These are phyloP conservation scores for Leccinum subtestaceum DNA, from an alignment of 768 basidiomycete genomes.

Conservation along the genomic window DNA sequence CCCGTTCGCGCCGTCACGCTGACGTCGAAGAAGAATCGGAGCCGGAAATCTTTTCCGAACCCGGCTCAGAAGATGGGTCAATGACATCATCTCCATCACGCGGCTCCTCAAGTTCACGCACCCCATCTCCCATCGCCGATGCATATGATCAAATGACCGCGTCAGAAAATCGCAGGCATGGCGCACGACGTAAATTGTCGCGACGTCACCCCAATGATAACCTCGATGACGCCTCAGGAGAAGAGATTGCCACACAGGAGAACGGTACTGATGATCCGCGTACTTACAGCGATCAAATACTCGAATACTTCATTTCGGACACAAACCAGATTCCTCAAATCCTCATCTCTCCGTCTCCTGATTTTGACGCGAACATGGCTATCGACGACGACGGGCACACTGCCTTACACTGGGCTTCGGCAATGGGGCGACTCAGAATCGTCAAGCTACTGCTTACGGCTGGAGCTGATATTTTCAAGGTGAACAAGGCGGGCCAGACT, in stretches of 20 bases:
- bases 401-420: slow-evolving; percentile 96
- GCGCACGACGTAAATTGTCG: slow-evolving; percentile 46
- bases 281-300: slow-evolving; percentile 90
- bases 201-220: slow-evolving; percentile 46
- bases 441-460: slow-evolving; percentile 92
- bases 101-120: slow-evolving; percentile 84
- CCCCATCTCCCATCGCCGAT: slow-evolving; percentile 81
- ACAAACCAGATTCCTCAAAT: slow-evolving; percentile 86
- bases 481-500: slow-evolving; percentile 95
- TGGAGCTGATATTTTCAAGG: slow-evolving; percentile 94
- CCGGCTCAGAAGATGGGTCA: slow-evolving; percentile 81
- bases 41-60: slow-evolving; percentile 60
- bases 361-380: slow-evolving; percentile 93
- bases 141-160: slow-evolving; percentile 32
- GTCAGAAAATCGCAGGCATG: slow-evolving; percentile 32
- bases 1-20: slow-evolving; percentile 57
- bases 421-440: slow-evolving; percentile 96
- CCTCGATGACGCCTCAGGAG: slow-evolving; percentile 45
- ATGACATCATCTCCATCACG: slow-evolving; percentile 89
- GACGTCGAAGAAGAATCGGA: slow-evolving; percentile 58
- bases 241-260: slow-evolving; percentile 35
- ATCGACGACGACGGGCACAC: slow-evolving; percentile 99
- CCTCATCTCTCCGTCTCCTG: slow-evolving; percentile 81
- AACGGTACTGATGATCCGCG: slow-evolving; percentile 55
- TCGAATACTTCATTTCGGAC: slow-evolving; percentile 99